Conservation (phyloP, 2,329 filamentous ascomycete species). For the Colletotrichum cordylinicola region DNA sequence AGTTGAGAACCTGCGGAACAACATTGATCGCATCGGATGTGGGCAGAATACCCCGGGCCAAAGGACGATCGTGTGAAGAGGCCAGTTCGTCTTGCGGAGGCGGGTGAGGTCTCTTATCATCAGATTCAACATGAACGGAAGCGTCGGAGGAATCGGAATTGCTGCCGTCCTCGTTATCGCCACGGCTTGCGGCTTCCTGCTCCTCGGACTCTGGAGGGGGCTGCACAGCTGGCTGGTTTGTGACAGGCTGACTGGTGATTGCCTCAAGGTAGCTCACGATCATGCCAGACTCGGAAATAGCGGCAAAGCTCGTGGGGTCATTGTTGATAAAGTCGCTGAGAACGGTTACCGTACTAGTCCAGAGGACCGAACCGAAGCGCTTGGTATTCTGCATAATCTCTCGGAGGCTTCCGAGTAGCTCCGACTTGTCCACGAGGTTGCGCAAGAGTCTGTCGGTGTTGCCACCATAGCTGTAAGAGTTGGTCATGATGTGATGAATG, state of each 20-base stretch:
- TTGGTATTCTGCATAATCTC: slow-evolving; percentile 81
- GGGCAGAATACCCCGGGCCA: slow-evolving; percentile 80
- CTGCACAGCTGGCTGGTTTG: slow-evolving; percentile 36
- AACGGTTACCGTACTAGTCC: slow-evolving; percentile 92
- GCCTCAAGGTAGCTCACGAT: slow-evolving; percentile 86
- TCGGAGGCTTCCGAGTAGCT: slow-evolving; percentile 79
- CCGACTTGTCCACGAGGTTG: slow-evolving; percentile 92
- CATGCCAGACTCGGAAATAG: slow-evolving; percentile 92
- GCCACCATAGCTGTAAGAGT: slow-evolving; percentile 69
- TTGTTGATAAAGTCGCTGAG: slow-evolving; percentile 98
- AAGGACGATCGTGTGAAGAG: slow-evolving; percentile 33
- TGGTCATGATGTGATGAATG: slow-evolving; percentile 93
- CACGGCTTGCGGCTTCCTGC: slow-evolving; percentile 20
- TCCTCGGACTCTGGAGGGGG: slow-evolving; percentile 27
- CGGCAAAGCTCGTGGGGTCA: slow-evolving; percentile 95
- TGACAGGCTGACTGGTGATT: slow-evolving; percentile 65
- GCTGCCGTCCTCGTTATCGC: slow-evolving; percentile 35
- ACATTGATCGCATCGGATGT: slow-evolving; percentile 87
- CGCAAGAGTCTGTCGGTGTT: slow-evolving; percentile 90
- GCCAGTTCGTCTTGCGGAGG: slow-evolving; percentile 54
- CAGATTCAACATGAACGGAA: slow-evolving; percentile 41
- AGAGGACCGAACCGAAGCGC: slow-evolving; percentile 89
- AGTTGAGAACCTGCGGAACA: slow-evolving; percentile 87
- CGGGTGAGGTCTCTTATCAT: slow-evolving; percentile 55
- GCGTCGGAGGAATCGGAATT: slow-evolving; percentile 45